Percentiles rank a stretch among this genome's conserved stretches.
phyloP scores from a whole-genome alignment of 2,329 filamentous ascomycete species.

The Clonostachys rosea region DNA sequence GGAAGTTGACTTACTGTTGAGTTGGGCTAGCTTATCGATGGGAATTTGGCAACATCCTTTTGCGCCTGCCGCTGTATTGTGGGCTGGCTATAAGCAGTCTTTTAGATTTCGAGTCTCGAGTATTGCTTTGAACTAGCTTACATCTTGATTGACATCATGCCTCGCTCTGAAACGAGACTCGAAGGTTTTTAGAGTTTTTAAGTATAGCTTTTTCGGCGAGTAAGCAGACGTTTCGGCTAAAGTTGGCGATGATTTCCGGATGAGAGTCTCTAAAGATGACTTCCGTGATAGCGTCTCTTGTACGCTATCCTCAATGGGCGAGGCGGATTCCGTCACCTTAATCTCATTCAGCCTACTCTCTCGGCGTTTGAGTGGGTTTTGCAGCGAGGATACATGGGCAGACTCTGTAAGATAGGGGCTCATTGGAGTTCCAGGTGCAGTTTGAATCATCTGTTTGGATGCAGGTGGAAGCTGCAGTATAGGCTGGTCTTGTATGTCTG shows the following conservation, averaged over 20 bases:
- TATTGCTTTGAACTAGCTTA: too few species aligned
- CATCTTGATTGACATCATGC: too few species aligned
- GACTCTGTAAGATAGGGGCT: conserved; percentile 43
- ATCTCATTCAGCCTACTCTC: not conserved
- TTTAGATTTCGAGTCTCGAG: not conserved
- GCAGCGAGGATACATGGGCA: conserved; percentile 41
- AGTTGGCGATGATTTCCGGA: too few species aligned
- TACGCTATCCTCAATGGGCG: too few species aligned
- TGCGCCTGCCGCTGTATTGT: not conserved
- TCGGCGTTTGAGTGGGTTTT: conserved; percentile 17
- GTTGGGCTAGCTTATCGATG: not conserved
- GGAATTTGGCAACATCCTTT: not conserved
- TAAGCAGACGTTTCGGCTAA: too few species aligned
- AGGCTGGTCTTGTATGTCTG: conserved; percentile 10
- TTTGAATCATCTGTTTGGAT: not conserved
- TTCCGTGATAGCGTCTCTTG: too few species aligned
- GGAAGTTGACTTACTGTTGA: conserved; percentile 1
- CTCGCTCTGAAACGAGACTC: too few species aligned
- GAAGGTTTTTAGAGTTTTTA: too few species aligned
- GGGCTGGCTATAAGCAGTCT: not conserved
- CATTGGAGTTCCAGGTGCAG: conserved; percentile 7
- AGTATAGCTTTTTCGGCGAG: too few species aligned
- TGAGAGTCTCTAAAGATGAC: too few species aligned
- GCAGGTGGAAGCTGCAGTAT: not conserved
- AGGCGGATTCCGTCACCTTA: not conserved